Conservation (phyloP, 1,284 basidiomycete genomes). For the Sphagnurus paluster region DNA sequence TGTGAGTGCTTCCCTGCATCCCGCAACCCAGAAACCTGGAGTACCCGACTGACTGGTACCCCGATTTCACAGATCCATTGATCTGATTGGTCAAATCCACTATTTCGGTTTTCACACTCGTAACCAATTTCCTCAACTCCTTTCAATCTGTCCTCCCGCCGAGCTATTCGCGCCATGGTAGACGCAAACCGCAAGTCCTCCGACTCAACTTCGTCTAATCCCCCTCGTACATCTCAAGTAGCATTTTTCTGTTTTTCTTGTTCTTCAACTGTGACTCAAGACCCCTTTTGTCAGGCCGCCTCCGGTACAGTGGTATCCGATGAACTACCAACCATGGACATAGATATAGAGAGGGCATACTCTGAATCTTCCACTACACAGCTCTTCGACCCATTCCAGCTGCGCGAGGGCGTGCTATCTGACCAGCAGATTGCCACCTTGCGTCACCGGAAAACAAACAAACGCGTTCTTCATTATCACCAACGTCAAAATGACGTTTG, state of each 20-base stretch:
- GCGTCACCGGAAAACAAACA: slow-evolving; percentile 60
- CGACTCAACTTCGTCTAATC: slow-evolving; percentile 26
- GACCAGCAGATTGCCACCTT: slow-evolving; percentile 62
- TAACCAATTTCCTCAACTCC: slow-evolving; percentile 20
- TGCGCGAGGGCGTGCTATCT: slow-evolving; percentile 56
- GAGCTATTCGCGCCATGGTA: slow-evolving; percentile 36
- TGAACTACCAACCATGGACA: slow-evolving; percentile 28
- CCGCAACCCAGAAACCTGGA: slow-evolving; percentile 23
- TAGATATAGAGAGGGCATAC: slow-evolving; percentile 49
- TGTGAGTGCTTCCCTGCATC: neutral
- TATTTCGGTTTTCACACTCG: slow-evolving; percentile 40
- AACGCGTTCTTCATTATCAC: slow-evolving; percentile 72
- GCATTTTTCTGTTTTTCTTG: slow-evolving; percentile 4
- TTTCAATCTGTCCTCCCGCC: slow-evolving; percentile 23
- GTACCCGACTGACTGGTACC: slow-evolving; percentile 30
- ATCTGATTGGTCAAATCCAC: slow-evolving; percentile 35
- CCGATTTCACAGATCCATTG: slow-evolving; percentile 31
- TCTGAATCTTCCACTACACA: slow-evolving; percentile 28
- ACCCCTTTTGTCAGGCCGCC: slow-evolving; percentile 32
- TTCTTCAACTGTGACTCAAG: slow-evolving; percentile 14
- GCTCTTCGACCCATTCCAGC: slow-evolving; percentile 57
- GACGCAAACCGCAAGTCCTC: no score
- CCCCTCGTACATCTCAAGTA: slow-evolving; percentile 21
- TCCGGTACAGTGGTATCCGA: slow-evolving; percentile 45
- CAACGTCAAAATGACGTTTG: slow-evolving; percentile 79